phyloP scores from a whole-genome alignment of 257 asterid genomes.

The Anisodus acutangulus region DNA sequence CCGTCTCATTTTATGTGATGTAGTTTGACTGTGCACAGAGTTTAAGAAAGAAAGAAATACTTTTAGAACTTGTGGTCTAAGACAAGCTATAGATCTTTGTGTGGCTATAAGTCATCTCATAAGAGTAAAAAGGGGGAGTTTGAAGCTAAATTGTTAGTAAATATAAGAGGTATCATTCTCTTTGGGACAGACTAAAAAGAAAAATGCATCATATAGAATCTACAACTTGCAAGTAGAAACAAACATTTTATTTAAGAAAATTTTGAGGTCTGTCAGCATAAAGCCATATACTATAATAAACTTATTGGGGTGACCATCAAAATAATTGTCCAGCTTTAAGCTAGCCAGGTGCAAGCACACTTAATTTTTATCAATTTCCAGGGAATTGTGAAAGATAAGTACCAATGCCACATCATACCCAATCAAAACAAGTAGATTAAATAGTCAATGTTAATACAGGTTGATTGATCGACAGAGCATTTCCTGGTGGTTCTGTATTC shows the following conservation, averaged over 20 bases:
- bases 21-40: not conserved
- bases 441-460: not conserved
- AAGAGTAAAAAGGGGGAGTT: not conserved
- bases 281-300: not conserved
- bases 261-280: not conserved
- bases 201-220: not conserved
- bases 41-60: not conserved
- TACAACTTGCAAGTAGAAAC: not conserved
- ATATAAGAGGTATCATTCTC: not conserved
- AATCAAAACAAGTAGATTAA: not conserved
- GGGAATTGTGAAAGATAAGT: not conserved
- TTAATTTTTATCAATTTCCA: not conserved
- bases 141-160: not conserved
- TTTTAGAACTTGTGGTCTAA: not conserved
- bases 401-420: not conserved
- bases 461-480: not conserved
- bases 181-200: not conserved
- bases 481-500: not conserved
- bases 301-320: not conserved
- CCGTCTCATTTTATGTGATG: not conserved
- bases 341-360: not conserved
- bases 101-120: not conserved
- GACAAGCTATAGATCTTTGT: not conserved
- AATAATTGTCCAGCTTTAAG: conserved; percentile 19
- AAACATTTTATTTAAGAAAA: not conserved